Evolutionary conservation across 305 asterid genomes (phyloP), one percentile per base, ranked within the genome.

Genomic region (Rubia balearica): DNA sequence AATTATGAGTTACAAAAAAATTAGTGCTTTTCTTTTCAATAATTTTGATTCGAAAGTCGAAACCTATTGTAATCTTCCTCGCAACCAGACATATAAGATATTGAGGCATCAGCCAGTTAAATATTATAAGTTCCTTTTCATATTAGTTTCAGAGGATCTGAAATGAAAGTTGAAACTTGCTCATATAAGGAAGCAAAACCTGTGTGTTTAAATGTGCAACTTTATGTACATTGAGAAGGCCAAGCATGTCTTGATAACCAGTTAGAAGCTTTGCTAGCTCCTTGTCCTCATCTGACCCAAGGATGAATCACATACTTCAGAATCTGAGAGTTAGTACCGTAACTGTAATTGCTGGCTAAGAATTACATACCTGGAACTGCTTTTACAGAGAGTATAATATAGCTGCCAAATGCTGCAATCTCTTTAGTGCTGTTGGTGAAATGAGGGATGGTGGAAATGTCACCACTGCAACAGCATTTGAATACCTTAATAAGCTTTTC

Each of bases 181-280:
- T 6, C 65, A 1, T 19, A 33, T 12, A 65, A 5, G 4, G 36
- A 69, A 60, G 68, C 24, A 17, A 10, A 74, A 89, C 98, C 96
- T 93, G 96, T 10, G 97, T 86, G 82, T 93, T 90, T 74, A 85
- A 78, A 53, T 90, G 92, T 48, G 96, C 97, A 60, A 90, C 96
- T 84, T 93, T 93, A 88, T 89, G 92, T 67, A 93, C 81, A 59
- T 85, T 84, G 71, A 93, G 96, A 83, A 93, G 90, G 77, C 98
- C 96, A 74, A 90, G 87, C 97, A 93, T 93, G 76, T 93, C 98
- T 76, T 84, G 88, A 78, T 93, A 93, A 74, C 97, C 97, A 12
- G 97, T 93, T 49, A 93, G 91, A 77, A 93, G 98, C 82, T 88
- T 88, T n/a, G 95, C 92, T 76, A 93, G 84, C 74, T 90, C 96